A percentile compares a stretch with the other conserved stretches of the same genome.
phyloP scores from a whole-genome alignment of 257 asterid genomes.

The Solanum pinnatisectum region DNA sequence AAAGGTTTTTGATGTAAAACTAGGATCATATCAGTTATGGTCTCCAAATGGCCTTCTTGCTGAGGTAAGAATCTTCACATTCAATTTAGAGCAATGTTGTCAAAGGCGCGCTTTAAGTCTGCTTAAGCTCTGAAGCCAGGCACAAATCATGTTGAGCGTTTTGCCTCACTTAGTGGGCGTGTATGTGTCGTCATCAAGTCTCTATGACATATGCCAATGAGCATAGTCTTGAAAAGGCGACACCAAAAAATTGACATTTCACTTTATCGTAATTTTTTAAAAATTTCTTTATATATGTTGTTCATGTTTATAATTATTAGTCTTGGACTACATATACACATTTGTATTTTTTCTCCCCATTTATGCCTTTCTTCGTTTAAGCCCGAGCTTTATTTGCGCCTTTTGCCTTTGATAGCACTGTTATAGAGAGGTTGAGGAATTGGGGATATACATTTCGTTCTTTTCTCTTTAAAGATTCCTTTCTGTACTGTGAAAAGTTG shows the following conservation, averaged over 20 bases:
- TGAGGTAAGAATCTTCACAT: conserved; percentile 36
- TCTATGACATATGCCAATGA: neutral
- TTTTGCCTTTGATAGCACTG: neutral
- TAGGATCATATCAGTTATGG: conserved; percentile 83
- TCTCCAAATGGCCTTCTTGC: conserved; percentile 97
- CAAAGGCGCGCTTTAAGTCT: neutral
- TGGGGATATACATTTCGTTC: neutral
- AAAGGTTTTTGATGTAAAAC: conserved; percentile 59
- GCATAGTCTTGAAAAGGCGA: neutral
- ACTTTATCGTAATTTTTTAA: neutral
- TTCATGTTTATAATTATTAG: neutral
- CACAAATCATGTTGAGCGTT: neutral
- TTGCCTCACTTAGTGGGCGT: neutral
- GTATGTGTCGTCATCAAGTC: neutral
- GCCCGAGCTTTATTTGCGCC: neutral
- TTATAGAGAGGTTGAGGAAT: neutral
- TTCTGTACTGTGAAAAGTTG: neutral
- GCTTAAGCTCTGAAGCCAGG: neutral
- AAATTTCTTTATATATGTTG: neutral
- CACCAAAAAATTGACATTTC: neutral
- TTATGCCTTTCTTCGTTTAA: neutral
- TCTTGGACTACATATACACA: neutral
- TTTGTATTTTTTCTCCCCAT: neutral
- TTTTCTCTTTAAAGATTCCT: neutral
- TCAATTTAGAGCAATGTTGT: neutral